Evolutionary conservation across 371 early-diverging fungal species (phyloP).

Genomic region (Saksenaea oblongispora): DNA sequence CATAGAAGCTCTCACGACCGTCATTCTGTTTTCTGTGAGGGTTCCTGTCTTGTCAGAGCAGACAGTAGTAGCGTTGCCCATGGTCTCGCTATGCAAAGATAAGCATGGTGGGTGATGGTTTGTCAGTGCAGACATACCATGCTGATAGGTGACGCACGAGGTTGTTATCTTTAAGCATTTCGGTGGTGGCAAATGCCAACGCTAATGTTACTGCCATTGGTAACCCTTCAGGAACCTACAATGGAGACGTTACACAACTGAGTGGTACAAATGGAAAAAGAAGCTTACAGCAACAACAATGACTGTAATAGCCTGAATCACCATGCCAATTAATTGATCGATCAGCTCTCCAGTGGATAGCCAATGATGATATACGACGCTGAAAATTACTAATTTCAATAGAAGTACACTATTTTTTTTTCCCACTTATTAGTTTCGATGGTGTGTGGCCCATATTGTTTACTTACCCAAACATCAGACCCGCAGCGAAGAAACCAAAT

Average conservation of each 20-base stretch:
- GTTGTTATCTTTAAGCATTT: constrained; percentile 79
- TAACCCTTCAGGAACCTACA: constrained; percentile 79
- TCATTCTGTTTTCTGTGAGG: constrained; percentile 81
- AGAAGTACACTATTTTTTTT: constrained; percentile 35
- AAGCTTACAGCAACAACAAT: constrained; percentile 58
- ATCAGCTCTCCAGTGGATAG: constrained; percentile 40
- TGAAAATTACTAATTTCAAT: constrained; percentile 58
- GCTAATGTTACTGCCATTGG: constrained; percentile 88
- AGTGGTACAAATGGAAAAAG: background rate
- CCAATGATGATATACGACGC: constrained; percentile 42
- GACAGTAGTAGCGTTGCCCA: constrained; percentile 83
- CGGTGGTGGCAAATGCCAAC: constrained; percentile 73
- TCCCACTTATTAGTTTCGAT: background rate
- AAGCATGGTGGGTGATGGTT: background rate
- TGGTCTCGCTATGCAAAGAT: constrained; percentile 66
- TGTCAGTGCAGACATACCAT: constrained; percentile 31
- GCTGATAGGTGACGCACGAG: constrained; percentile 78
- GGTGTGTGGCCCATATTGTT: background rate
- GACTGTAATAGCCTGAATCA: constrained; percentile 64
- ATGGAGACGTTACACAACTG: background rate
- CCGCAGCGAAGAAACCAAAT: constrained; percentile 66
- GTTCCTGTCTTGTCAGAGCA: constrained; percentile 90
- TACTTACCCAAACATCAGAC: constrained; percentile 53
- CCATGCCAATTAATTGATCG: constrained; percentile 50
- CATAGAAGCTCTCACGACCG: constrained; percentile 66